These are phyloP conservation scores for Candida ipomoeae DNA, from an alignment of 805 yeast genomes.

Conservation along the genomic window DNA sequence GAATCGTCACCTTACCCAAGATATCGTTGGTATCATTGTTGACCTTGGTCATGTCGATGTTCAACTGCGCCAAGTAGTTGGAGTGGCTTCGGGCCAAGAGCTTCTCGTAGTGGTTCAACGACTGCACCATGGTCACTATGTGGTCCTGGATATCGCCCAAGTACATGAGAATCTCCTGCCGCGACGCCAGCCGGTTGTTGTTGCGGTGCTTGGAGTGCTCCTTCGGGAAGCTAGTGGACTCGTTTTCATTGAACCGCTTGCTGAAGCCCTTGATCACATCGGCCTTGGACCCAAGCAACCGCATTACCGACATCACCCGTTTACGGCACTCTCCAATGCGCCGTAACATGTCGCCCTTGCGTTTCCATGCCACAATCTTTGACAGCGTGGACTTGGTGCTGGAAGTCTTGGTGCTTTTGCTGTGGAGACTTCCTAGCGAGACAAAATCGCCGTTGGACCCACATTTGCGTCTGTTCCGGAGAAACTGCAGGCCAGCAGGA, in stretches of 20 bases:
- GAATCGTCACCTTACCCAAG: slow-evolving; percentile 83
- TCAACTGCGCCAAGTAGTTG: slow-evolving; percentile 92
- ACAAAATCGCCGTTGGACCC: slow-evolving; percentile 14
- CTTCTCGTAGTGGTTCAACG: slow-evolving; percentile 91
- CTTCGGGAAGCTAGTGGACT: slow-evolving; percentile 5
- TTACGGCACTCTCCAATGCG: slow-evolving; percentile 94
- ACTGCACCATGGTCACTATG: slow-evolving; percentile 94
- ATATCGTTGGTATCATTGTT: slow-evolving; percentile 97
- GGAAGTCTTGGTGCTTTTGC: slow-evolving; percentile 4
- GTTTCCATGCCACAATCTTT: slow-evolving; percentile 60
- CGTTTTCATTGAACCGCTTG: slow-evolving; percentile 76
- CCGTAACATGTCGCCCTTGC: slow-evolving; percentile 91
- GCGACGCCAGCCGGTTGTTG: slow-evolving; percentile 45
- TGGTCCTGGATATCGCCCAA: slow-evolving; percentile 97
- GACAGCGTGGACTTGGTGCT: slow-evolving; percentile 47
- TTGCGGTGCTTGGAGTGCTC: slow-evolving; percentile 6
- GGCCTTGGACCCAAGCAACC: slow-evolving; percentile 87
- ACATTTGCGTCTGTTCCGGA: slow-evolving; percentile 11
- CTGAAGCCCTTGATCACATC: slow-evolving; percentile 97
- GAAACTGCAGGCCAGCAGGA: slow-evolving; percentile 6
- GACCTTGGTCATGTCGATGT: slow-evolving; percentile 95
- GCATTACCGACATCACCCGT: slow-evolving; percentile 82
- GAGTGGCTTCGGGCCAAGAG: slow-evolving; percentile 92
- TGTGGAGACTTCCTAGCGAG: slow-evolving; percentile 10
- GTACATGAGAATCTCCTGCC: slow-evolving; percentile 82